phyloP scores from a whole-genome alignment of 2,329 filamentous ascomycete genomes.

The Lasiodiplodia sp. region DNA sequence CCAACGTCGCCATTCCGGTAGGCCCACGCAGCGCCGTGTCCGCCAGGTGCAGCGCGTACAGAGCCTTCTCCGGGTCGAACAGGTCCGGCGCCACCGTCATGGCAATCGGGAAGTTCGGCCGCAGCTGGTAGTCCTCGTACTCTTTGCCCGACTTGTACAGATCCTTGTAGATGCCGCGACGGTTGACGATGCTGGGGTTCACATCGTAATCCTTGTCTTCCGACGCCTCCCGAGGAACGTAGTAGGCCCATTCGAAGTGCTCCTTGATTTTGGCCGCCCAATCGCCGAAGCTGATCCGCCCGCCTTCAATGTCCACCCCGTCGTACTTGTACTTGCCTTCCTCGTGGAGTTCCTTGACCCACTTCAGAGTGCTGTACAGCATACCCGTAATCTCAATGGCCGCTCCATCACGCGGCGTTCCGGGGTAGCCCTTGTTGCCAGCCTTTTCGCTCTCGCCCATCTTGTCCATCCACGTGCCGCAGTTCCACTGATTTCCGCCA shows the following conservation, averaged over 20 bases:
- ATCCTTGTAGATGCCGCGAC: conserved; percentile 97
- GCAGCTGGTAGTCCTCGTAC: conserved; percentile 96
- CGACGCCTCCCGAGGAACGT: conserved; percentile 72
- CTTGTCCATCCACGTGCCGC: conserved; percentile 99
- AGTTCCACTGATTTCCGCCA: conserved; percentile 92
- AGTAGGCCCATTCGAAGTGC: conserved; percentile 94
- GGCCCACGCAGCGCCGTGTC: conserved; percentile 84
- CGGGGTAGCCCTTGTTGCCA: conserved; percentile 89
- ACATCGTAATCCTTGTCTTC: conserved; percentile 83
- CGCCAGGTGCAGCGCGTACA: conserved; percentile 79
- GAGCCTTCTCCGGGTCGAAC: conserved; percentile 79
- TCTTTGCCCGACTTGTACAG: conserved; percentile 92
- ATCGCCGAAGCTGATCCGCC: conserved; percentile 71
- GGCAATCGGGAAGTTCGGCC: conserved; percentile 91
- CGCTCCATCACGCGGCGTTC: conserved; percentile 95
- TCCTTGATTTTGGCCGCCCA: conserved; percentile 83
- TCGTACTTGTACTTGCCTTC: conserved; percentile 75
- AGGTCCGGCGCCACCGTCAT: conserved; percentile 93
- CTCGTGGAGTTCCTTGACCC: conserved; percentile 74
- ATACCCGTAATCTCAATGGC: conserved; percentile 95
- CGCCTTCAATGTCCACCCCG: conserved; percentile 72
- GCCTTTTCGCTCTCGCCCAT: conserved; percentile 98
- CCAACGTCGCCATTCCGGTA: conserved; percentile 93
- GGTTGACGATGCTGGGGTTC: conserved; percentile 80
- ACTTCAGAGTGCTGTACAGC: conserved; percentile 85